Evolutionary conservation across 169 alveolate genomes (phyloP), one percentile per base, ranked within the genome.

Genomic region (Miamiensis avidus): DNA sequence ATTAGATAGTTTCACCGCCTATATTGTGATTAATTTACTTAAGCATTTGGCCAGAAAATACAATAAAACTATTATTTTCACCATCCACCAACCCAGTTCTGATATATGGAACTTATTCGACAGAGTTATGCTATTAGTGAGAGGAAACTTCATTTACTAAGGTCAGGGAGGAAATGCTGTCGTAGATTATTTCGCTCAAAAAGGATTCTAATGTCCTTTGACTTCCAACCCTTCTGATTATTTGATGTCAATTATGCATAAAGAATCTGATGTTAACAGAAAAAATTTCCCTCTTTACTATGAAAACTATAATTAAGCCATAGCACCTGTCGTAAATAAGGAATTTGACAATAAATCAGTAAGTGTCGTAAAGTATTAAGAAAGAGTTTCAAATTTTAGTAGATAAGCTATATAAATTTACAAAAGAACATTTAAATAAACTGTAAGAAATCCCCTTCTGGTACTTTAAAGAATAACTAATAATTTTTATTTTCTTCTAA

Each of bases 1-100:
- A 16, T 92, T 97, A 77, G 99, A 97, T 83, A 86, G 96, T 64
- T 96, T 89, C 85, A 92, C 97, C 32, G 97, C 98, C 25, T 88
- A 90, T 77, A 86, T 88, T 64, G 86, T 96, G 64, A 89, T 97
- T 11, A 91, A 93, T 29, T 79, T 91, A 34, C 93, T 97, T 25
- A 78, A 82, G 74, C 81, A 92, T 29, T 84, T 91, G 72, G 96
- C 98, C 25, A 78, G 75, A 64, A 65, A 76, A 25, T 89, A 34
- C 0, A 91, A 91, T 33, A 92, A 96, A 30, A 91, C 92, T 26
- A 87, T 95, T 20, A 82, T 93, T 76, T 75, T 89, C 69, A 93
- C 97, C 4, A 92, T 95, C 29, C 97, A 95, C 81, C 95, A 93
- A 64, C 97, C 97, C 0, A 81, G 94, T 74, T 88, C 94, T 26